Evolutionary conservation across 768 basidiomycete genomes (phyloP), one percentile per base, ranked within the genome.

Genomic region (Pleurotus tuoliensis): DNA sequence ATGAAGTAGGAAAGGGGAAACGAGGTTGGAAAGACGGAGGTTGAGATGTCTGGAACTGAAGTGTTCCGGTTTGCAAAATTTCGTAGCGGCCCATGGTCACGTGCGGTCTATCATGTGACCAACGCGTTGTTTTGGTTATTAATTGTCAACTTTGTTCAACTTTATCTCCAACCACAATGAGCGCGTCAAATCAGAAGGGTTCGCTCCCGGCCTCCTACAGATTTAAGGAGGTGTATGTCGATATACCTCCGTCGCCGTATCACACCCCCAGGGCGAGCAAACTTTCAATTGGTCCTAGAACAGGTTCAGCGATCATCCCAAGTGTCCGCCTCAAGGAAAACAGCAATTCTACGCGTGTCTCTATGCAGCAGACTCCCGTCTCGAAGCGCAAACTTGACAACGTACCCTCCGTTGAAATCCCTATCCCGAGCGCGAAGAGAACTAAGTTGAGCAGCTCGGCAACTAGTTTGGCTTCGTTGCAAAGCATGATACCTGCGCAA

Each of bases 211-310:
- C 49, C 62, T 59, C 60, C 71, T 15, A 67, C 13, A 74, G 75
- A 63, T 51, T 69, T 13, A 76, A 75, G 39, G 75, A 75, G 61
- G 78, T 82, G 38, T 90, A 77, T 63, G 81, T 88, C 46, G 79
- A 87, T 56, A 73, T 88, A 15, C 83, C 86, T 1, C 67, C 74
- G 2, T 82, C 80, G 27, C 78, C 82, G 0, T 66, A 75, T 52
- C 67, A 44, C 39, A 34, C 20, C 12, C 34, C 63, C 60, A 41
- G 24, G 34, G 15, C n/a, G 13, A 38, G 34, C 16, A 25, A 46
- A 37, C 13, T 18, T 45, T 13, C 34, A 43, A 15, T 40, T 64
- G 69, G 63, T 43, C 69, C 55, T 63, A 16, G 24, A 37, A 13
- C 50, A 6, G 30, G 15, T 34, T 37, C 43, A 37, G n/a, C 62